Evolutionary conservation across 768 basidiomycete species (phyloP), one percentile per base, ranked within the genome.

Genomic region (Phylloporus rhodoxanthus): DNA sequence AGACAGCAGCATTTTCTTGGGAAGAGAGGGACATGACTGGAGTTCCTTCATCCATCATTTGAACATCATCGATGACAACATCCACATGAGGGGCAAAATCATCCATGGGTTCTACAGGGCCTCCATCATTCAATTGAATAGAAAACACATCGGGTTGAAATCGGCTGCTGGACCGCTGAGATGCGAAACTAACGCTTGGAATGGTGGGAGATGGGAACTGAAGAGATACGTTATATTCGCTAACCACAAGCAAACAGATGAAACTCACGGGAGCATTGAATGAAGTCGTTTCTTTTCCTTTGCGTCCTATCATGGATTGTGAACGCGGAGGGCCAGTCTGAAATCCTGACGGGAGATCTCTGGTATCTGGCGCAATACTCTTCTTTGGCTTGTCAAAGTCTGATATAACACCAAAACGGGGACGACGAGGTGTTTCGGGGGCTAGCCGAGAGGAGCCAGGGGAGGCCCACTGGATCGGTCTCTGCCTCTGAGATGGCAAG

Each of bases 401-500:
- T 42, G 64, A 55, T 48, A 58, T 63, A 52, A 51, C 58, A 15
- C 51, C 66, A 52, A 69, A 70, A 23, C 67, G 65, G n/a, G 68
- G 65, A 21, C 68, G 65, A 19, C 68, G 62, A 23, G 74, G 74
- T 0, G 72, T 76, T 51, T 72, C 69, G 26, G 68, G 66, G 4
- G 48, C 45, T 37, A 57, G 20, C 29, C 51, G 62, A 47, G 64
- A 69, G 25, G 67, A 65, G 13, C 62, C 64, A 23, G 61, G 59
- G 8, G 52, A 52, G 10, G 45, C 50, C 51, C 56, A 55, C 17
- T 58, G 66, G 15, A 57, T 67, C 65, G 71, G 73, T 17, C 55
- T 62, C 37, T 68, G 70, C 44, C 70, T 72, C 50, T 74, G 74
- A 30, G 69, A 65, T 23, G 75, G 69, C 6, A 70, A 53, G 5